phyloP scores from a whole-genome alignment of 805 yeast genomes.

The Yarrowia bubula region DNA sequence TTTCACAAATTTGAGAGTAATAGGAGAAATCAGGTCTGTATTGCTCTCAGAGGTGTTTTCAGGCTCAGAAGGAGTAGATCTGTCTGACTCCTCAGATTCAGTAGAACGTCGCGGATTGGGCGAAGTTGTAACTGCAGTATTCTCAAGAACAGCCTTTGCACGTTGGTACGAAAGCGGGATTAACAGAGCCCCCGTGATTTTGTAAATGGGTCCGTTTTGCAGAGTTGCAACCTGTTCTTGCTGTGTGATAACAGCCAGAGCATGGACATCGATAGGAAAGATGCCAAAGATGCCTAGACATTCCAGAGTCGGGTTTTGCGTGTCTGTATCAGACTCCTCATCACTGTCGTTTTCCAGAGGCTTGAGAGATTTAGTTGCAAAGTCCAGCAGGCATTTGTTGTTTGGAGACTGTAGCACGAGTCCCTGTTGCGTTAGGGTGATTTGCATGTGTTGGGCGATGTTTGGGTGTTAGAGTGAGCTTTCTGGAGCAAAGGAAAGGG shows the following conservation, averaged over 20 bases:
- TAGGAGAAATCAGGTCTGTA: background rate
- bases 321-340: background rate
- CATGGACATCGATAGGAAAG: slow-evolving; percentile 15
- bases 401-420: background rate
- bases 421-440: slow-evolving; percentile 1
- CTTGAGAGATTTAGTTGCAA: background rate
- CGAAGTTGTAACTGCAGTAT: background rate
- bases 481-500: background rate
- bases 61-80: background rate
- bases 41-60: background rate
- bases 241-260: slow-evolving; percentile 11
- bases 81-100: background rate
- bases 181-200: background rate
- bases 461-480: background rate
- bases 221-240: background rate
- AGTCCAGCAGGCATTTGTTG: background rate
- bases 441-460: background rate
- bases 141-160: background rate
- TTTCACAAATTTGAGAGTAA: background rate
- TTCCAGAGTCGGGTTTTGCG: background rate
- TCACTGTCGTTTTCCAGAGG: background rate
- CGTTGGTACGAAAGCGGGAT: slow-evolving; percentile 11
- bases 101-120: background rate
- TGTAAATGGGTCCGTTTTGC: background rate
- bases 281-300: slow-evolving; percentile 13